Evolutionary conservation across 257 asterid species (phyloP).

Genomic region (Solanum neorickii): DNA sequence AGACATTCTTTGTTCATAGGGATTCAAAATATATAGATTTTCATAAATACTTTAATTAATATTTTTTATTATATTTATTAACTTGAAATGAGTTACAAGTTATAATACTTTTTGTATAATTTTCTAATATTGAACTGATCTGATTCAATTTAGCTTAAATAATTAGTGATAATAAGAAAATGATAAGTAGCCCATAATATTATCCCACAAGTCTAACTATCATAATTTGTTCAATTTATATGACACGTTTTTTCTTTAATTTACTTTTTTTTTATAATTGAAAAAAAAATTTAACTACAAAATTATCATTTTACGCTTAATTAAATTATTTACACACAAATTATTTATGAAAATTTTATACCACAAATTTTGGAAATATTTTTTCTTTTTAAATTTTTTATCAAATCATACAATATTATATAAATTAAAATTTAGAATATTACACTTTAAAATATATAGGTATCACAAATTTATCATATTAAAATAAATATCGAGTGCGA

Average conservation of each 20-base stretch:
- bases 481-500: background rate
- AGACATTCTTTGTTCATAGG: fast-evolving
- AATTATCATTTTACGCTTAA: too few relatives aligned
- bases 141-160: background rate
- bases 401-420: background rate
- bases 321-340: too few relatives aligned
- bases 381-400: too few relatives aligned
- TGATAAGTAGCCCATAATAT: background rate
- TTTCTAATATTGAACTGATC: background rate
- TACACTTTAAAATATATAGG: background rate
- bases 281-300: too few relatives aligned
- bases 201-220: background rate
- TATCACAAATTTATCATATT: background rate
- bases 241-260: background rate
- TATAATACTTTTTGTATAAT: background rate
- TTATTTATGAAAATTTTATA: too few relatives aligned
- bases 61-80: background rate
- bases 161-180: background rate
- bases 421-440: background rate
- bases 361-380: background rate
- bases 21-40: background rate
- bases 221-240: background rate
- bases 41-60: background rate
- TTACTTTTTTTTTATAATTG: background rate
- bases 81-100: background rate